Conservation (phyloP, 805 yeast genomes). For the Sugiyamaella qingdaonensis region DNA sequence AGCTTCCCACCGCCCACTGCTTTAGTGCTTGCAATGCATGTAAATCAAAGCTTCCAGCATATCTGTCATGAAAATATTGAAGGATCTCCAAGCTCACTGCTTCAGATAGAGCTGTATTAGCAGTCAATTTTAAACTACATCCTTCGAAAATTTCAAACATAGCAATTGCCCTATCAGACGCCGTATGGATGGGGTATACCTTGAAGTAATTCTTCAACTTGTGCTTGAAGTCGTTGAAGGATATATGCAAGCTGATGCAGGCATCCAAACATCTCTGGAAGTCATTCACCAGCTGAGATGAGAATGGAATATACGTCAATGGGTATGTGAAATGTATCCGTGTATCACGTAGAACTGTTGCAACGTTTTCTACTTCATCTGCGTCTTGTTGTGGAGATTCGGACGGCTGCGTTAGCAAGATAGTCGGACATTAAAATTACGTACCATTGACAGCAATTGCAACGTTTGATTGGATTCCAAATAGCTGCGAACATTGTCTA, state of each 20-base stretch:
- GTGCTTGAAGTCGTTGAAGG: conserved; percentile 8
- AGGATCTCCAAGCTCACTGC: conserved; percentile 17
- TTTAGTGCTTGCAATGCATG: conserved; percentile 9
- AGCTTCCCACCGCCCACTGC: conserved; percentile 13
- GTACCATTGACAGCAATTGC: background rate
- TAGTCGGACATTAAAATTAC: background rate
- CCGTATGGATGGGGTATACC: conserved; percentile 10
- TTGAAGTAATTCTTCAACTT: conserved; percentile 11
- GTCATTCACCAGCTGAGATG: background rate
- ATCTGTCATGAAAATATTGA: conserved; percentile 12
- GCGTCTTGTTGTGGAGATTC: conserved; percentile 1
- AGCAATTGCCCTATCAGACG: background rate
- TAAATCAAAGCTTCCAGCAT: conserved; percentile 14
- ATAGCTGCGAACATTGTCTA: background rate
- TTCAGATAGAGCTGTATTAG: conserved; percentile 19
- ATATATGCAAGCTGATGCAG: conserved; percentile 18
- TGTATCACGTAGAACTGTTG: conserved; percentile 11
- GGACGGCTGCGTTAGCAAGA: background rate
- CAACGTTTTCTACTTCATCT: conserved; percentile 9
- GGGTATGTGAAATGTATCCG: conserved; percentile 17
- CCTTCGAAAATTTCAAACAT: conserved; percentile 8
- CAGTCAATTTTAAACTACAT: conserved; percentile 24
- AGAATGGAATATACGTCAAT: conserved; percentile 1
- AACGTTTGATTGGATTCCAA: background rate
- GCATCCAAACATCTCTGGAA: conserved; percentile 22